A percentile compares a stretch with the other conserved stretches of the same genome.
Evolutionary conservation across 805 yeast genomes (phyloP).

Genomic region (Zygosaccharomyces gambellarensis): DNA sequence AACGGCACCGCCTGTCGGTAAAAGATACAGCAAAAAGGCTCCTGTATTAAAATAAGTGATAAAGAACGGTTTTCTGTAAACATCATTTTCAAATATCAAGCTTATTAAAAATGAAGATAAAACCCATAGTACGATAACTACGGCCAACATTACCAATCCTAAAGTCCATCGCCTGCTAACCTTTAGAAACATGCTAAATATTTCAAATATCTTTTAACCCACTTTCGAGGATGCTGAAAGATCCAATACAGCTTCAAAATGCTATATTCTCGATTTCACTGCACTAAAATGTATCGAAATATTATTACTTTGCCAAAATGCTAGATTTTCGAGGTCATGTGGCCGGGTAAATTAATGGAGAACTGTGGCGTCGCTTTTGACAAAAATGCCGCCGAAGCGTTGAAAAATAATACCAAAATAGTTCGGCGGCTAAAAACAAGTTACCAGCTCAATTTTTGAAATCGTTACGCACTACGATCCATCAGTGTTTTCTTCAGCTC

Average conservation of each 20-base stretch:
- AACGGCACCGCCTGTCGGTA: conserved; percentile 46
- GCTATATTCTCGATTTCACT: background rate
- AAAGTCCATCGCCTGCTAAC: conserved; percentile 53
- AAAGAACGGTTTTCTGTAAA: conserved; percentile 83
- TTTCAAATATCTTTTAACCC: background rate
- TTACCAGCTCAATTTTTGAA: too few species aligned
- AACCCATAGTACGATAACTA: conserved; percentile 88
- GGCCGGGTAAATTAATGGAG: background rate
- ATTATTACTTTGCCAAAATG: background rate
- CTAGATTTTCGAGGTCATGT: background rate
- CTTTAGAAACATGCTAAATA: conserved; percentile 8
- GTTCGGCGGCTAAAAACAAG: too few species aligned
- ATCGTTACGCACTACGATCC: too few species aligned
- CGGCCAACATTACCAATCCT: conserved; percentile 66
- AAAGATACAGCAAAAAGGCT: conserved; percentile 70
- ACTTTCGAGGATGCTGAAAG: too few species aligned
- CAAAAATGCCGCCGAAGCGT: background rate
- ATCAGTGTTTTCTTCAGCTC: too few species aligned
- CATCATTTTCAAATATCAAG: conserved; percentile 60
- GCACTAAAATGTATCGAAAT: background rate
- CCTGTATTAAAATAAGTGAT: conserved; percentile 90
- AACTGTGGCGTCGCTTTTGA: background rate
- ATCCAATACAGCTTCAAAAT: background rate
- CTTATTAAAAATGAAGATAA: conserved; percentile 81
- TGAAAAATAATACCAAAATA: background rate